phyloP scores from a whole-genome alignment of 495 filamentous ascomycete genomes.

The Annulohypoxylon moriforme region DNA sequence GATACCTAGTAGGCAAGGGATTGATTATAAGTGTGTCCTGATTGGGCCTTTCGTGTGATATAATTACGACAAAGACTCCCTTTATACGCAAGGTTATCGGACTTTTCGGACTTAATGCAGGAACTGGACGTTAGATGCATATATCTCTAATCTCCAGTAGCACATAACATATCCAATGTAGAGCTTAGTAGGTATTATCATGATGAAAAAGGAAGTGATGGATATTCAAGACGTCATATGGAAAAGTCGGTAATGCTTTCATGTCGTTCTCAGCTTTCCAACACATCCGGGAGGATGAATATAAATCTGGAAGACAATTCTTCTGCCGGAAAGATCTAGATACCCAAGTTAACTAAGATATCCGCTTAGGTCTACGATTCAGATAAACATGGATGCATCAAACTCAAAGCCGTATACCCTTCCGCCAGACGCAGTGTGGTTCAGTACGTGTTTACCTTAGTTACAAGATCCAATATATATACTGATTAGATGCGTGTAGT shows the following conservation, averaged over 20 bases:
- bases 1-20: not conserved
- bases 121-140: not conserved
- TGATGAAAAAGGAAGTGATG: not conserved
- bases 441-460: constrained; percentile 46
- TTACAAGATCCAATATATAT: not conserved
- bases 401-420: constrained; percentile 57
- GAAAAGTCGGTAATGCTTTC: not conserved
- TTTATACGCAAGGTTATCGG: not conserved
- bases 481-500: constrained; percentile 42
- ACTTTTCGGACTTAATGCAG: constrained; percentile 5
- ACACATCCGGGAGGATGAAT: not conserved
- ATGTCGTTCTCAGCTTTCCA: not conserved
- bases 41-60: not conserved
- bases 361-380: too few species aligned
- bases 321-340: not conserved
- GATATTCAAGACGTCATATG: not conserved
- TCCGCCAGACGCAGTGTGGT: constrained; percentile 61
- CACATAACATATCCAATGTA: not conserved
- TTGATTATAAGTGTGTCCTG: not conserved
- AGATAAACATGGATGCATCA: constrained; percentile 42
- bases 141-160: not conserved
- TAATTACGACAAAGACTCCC: not conserved
- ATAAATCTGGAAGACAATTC: not conserved
- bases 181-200: not conserved
- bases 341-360: not conserved